Evolutionary conservation across 176 grass and related monocot genomes (phyloP), one percentile per base, ranked within the genome.

Genomic region (Pontederia paniculata): DNA sequence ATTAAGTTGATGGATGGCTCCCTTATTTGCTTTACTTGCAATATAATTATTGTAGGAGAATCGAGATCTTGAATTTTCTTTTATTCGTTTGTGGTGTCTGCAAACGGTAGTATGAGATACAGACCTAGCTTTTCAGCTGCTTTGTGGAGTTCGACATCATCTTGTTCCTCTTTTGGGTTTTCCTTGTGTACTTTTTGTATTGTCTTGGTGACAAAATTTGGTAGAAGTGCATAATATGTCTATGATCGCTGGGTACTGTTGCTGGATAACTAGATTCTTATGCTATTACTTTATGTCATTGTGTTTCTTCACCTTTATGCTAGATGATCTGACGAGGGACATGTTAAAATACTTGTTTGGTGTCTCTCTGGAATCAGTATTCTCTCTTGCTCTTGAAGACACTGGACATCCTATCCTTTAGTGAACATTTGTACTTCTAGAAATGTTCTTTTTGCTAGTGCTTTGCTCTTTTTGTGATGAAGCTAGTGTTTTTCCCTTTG

Each of bases 221-320:
- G 42, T 69, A 21, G 52, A 69, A 44, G 20, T 54, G 44, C 67
- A 69, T 44, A 57, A 57, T 47, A 37, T 37, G 28, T 37, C 28
- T 37, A 6, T 37, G 28, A 37, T 37, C 28, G 28, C 7, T 37
- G 28, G 28, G 28, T 37, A 37, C 28, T 54, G 19, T 3, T 50
- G 15, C 3, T 37, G 16, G 20, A 18, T 17, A 55, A 45, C 8
- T 55, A 20, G 41, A 48, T 57, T 58, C 67, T 48, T 47, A 47
- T 70, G 66, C 48, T 54, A 52, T 48, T 21, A 25, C 42, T 48
- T 48, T 18, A 70, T 70, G 44, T 43, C 67, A 48, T 70, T 22
- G 20, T 56, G 46, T 72, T 73, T 58, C 21, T 16, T 37, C 21
- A 28, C 42, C 67, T 70, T 70, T 48, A 58, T 70, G 42, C 43